A percentile compares a stretch with the other conserved stretches of the same genome.
phyloP scores from a whole-genome alignment of 441 rosid genomes.

The Syzygium malaccense region DNA sequence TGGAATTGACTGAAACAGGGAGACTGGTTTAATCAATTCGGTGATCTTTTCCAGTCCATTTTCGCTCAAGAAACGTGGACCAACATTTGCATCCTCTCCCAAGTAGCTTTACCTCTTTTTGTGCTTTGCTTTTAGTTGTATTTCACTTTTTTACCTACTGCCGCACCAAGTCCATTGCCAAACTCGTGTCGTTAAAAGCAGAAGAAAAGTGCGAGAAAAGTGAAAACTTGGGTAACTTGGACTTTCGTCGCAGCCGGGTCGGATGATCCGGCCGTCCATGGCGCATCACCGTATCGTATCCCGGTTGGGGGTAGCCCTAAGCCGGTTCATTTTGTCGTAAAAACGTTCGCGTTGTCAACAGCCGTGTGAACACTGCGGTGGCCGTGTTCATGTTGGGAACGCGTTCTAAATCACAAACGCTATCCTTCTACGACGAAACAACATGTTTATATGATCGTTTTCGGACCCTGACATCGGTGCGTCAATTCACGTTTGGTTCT shows the following conservation, averaged over 20 bases:
- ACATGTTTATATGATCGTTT: neutral
- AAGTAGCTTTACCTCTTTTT: neutral
- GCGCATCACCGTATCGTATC: neutral
- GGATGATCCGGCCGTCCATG: neutral
- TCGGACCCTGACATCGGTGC: neutral
- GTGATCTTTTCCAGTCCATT: neutral
- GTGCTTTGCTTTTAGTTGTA: neutral
- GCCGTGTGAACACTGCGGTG: neutral
- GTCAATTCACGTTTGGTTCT: neutral
- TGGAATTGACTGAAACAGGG: neutral
- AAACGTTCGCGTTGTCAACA: neutral
- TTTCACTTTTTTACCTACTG: neutral
- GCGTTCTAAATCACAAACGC: neutral
- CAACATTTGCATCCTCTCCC: neutral
- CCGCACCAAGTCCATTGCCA: neutral
- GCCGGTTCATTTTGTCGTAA: neutral
- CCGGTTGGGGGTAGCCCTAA: neutral
- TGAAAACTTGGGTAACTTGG: neutral
- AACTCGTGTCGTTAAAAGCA: neutral
- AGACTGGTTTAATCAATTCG: neutral
- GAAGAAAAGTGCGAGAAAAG: neutral
- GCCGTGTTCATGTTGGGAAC: neutral
- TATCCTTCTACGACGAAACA: neutral
- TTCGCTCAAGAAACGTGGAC: neutral
- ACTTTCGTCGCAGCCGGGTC: neutral